phyloP scores from a whole-genome alignment of 192 early-diverging fungal species.

The Gryganskiella cystojenkinii region DNA sequence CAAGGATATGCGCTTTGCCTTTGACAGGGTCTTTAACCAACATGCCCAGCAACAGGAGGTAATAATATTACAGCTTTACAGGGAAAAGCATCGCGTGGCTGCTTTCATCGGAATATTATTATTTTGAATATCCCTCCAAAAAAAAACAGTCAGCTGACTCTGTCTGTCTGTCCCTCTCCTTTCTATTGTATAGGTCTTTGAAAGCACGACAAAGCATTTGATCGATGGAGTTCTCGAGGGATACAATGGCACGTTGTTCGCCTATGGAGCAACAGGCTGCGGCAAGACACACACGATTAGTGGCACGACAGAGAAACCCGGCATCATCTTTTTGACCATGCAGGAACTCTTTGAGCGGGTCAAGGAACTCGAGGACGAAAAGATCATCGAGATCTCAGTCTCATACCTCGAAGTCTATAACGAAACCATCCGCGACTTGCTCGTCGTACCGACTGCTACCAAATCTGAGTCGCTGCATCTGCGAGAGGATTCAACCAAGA shows the following conservation, averaged over 20 bases:
- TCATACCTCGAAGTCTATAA: constrained; percentile 98
- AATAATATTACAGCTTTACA: constrained; percentile 78
- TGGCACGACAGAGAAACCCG: constrained; percentile 66
- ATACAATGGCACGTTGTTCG: constrained; percentile 93
- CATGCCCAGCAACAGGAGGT: constrained; percentile 75
- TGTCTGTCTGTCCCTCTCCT: too few species aligned
- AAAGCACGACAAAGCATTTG: constrained; percentile 74
- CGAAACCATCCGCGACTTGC: constrained; percentile 92
- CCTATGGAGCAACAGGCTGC: constrained; percentile 85
- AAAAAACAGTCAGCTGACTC: neutral
- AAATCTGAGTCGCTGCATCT: constrained; percentile 68
- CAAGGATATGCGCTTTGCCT: constrained; percentile 78
- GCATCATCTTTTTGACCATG: constrained; percentile 96
- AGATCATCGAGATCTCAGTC: constrained; percentile 70
- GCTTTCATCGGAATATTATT: neutral
- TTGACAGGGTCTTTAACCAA: constrained; percentile 84
- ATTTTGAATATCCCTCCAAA: neutral
- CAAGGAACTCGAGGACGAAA: constrained; percentile 76
- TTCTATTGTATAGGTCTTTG: constrained; percentile 55
- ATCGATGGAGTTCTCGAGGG: constrained; percentile 79
- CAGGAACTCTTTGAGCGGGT: constrained; percentile 88
- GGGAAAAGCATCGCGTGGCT: neutral
- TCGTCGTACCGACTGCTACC: constrained; percentile 52
- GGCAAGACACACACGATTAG: constrained; percentile 89
- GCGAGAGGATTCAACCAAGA: constrained; percentile 75